Percentiles rank a stretch among this genome's conserved stretches.
Evolutionary conservation across 148 eudicot genomes (phyloP).

Genomic region (Amaranthus palmeri): DNA sequence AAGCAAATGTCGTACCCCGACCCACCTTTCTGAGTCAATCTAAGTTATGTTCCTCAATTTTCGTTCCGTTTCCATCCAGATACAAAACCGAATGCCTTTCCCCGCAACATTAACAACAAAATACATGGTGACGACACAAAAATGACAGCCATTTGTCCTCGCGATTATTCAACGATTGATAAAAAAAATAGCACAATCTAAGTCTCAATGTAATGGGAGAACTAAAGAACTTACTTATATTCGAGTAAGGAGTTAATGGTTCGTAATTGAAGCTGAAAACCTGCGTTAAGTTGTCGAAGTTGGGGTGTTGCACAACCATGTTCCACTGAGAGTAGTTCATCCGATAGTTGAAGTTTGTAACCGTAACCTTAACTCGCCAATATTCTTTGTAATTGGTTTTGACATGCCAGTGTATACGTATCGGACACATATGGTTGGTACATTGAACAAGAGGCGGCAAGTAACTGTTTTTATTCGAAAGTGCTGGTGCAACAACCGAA

Average conservation of each 20-base stretch:
- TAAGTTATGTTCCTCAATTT: no score
- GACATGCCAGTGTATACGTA: constrained; percentile 54
- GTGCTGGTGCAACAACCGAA: constrained; percentile 34
- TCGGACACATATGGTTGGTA: constrained; percentile 56
- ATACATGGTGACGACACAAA: not conserved
- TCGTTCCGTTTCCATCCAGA: no score
- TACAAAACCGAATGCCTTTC: no score
- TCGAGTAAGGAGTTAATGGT: constrained; percentile 34
- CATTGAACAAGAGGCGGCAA: constrained; percentile 45
- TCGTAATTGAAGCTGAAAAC: constrained; percentile 46
- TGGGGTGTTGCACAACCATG: constrained; percentile 52
- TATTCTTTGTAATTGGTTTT: constrained; percentile 42
- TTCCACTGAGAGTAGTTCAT: constrained; percentile 57
- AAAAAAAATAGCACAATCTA: not conserved
- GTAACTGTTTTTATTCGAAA: constrained; percentile 20
- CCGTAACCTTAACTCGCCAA: constrained; percentile 51
- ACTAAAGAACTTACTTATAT: constrained; percentile 37
- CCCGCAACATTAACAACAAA: not conserved
- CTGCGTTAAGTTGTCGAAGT: constrained; percentile 43
- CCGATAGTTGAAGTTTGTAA: constrained; percentile 47
- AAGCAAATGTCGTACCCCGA: no score
- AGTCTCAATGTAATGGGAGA: not conserved
- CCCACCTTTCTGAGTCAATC: no score
- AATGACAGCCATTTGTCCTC: not conserved
- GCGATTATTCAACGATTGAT: no score